Evolutionary conservation across 2,329 filamentous ascomycete species (phyloP).

Genomic region (Penicillium nordicum): DNA sequence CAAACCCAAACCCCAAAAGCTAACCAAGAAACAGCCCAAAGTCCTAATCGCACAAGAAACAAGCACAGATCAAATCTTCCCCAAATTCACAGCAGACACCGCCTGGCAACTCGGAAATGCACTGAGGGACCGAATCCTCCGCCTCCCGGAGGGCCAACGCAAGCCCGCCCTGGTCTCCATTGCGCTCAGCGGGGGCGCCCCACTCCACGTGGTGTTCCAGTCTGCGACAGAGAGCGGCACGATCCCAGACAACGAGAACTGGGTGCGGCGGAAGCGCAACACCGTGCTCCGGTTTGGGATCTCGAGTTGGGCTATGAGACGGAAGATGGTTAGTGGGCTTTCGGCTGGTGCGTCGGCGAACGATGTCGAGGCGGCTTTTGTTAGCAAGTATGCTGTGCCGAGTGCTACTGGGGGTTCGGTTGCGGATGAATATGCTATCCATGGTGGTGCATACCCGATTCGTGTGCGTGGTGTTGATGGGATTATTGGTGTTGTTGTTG

Average conservation of each 20-base stretch:
- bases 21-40: conserved; percentile 20
- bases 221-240: conserved; percentile 63
- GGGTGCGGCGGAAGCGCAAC: conserved; percentile 68
- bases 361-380: conserved; percentile 63
- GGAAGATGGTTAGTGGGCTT: conserved; percentile 52
- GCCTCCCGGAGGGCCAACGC: conserved; percentile 30
- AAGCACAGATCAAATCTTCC: conserved; percentile 31
- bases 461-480: conserved; percentile 71
- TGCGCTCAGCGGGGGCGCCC: conserved; percentile 26
- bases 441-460: conserved; percentile 73
- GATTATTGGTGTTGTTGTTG: conserved; percentile 69
- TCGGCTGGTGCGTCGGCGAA: conserved; percentile 17
- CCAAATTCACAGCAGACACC: conserved; percentile 38
- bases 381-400: conserved; percentile 61
- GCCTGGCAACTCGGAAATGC: conserved; percentile 40
- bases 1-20: not conserved
- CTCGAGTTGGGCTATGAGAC: conserved; percentile 68
- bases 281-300: conserved; percentile 69
- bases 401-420: conserved; percentile 43
- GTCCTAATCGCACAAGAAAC: conserved; percentile 31
- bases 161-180: conserved; percentile 43
- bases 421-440: conserved; percentile 66
- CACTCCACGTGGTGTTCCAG: conserved; percentile 65
- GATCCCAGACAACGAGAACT: conserved; percentile 67
- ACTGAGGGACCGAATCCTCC: conserved; percentile 39